Percentiles rank a stretch among this genome's conserved stretches.
phyloP scores from a whole-genome alignment of 1,139 yeast genomes.

The Geotrichum fermentans region DNA sequence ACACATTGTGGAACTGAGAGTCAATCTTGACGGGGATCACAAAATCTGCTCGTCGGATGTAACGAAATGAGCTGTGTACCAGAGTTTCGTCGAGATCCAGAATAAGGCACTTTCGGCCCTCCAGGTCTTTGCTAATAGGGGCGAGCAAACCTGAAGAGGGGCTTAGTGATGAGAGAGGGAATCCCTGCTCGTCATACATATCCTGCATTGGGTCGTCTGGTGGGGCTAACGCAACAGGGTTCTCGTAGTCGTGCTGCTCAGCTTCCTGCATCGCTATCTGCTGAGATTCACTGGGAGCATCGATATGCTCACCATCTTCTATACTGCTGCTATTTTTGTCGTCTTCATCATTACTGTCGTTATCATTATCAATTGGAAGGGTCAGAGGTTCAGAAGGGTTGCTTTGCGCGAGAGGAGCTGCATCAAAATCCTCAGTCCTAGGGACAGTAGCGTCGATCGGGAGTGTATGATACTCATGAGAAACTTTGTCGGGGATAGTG shows the following conservation, averaged over 20 bases:
- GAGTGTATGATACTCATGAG: slow-evolving; percentile 1
- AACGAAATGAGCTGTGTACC: slow-evolving; percentile 92
- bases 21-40: slow-evolving; percentile 92
- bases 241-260: slow-evolving; percentile 17
- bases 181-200: slow-evolving; percentile 12
- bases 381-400: neutral
- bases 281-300: neutral
- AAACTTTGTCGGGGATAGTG: neutral
- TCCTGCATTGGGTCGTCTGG: slow-evolving; percentile 4
- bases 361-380: neutral
- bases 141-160: slow-evolving; percentile 50
- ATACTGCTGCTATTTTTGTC: slow-evolving; percentile 11
- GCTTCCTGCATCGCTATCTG: slow-evolving; percentile 10
- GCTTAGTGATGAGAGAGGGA: slow-evolving; percentile 14
- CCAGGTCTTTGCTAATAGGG: slow-evolving; percentile 43
- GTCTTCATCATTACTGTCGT: slow-evolving; percentile 10
- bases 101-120: slow-evolving; percentile 75
- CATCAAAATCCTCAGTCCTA: neutral
- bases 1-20: slow-evolving; percentile 85
- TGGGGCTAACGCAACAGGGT: neutral
- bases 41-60: slow-evolving; percentile 86
- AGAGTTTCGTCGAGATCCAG: slow-evolving; percentile 93
- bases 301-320: slow-evolving; percentile 12
- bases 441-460: neutral
- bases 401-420: neutral